These are phyloP conservation scores for Elaeis guineensis DNA, from an alignment of 176 grass and related monocot genomes.

Conservation along the genomic window DNA sequence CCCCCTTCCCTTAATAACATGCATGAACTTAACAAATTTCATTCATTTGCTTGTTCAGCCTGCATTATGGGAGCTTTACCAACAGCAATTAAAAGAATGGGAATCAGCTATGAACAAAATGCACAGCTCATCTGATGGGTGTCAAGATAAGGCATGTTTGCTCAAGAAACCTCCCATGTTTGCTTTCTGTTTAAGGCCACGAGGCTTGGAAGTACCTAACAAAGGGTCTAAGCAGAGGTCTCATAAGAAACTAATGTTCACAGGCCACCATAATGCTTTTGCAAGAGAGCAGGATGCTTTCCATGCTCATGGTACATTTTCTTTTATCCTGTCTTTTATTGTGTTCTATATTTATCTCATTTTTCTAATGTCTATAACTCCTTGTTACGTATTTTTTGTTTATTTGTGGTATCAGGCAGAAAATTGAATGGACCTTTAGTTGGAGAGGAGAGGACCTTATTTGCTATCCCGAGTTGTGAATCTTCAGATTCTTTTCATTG, in stretches of 20 bases:
- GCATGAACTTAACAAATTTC: neutral
- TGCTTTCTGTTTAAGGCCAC: conserved; percentile 92
- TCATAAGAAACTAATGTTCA: conserved; percentile 76
- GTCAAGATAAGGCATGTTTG: conserved; percentile 35
- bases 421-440: conserved; percentile 30
- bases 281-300: conserved; percentile 52
- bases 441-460: conserved; percentile 29
- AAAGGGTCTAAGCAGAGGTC: conserved; percentile 70
- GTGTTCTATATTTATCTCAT: neutral
- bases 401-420: conserved; percentile 33
- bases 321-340: conserved; percentile 2
- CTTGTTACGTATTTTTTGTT: neutral
- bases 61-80: conserved; percentile 66
- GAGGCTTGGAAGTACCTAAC: conserved; percentile 54
- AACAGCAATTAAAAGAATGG: conserved; percentile 75
- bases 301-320: conserved; percentile 44
- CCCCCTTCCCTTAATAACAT: no score
- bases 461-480: conserved; percentile 29
- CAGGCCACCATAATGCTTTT: conserved; percentile 44
- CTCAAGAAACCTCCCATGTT: conserved; percentile 69
- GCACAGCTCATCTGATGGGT: conserved; percentile 39
- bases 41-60: conserved; percentile 47
- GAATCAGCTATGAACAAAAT: conserved; percentile 53
- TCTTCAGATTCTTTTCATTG: conserved; percentile 40
- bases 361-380: neutral